Conservation (phyloP, 345 rosid genomes). For the Microthlaspi erraticum region DNA sequence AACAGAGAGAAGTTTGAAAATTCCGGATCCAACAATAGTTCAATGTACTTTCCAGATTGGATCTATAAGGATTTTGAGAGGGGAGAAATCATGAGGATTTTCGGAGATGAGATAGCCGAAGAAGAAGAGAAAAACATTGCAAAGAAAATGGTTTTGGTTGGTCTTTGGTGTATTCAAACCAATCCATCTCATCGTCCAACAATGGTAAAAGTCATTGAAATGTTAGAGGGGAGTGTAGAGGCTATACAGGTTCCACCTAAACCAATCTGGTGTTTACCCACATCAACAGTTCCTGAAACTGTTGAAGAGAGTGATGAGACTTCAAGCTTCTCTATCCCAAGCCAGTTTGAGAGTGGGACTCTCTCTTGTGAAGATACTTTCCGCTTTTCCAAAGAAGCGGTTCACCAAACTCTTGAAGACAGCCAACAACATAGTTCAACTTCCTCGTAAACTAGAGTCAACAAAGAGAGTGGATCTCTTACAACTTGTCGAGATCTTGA, state of each 20-base stretch:
- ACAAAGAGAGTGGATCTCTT: too few species aligned
- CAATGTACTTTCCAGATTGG: conserved; percentile 24
- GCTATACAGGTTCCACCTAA: conserved; percentile 20
- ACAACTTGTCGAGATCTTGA: too few species aligned
- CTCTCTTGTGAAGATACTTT: background rate
- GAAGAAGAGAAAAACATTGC: conserved; percentile 31
- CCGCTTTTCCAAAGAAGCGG: background rate
- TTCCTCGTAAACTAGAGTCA: too few species aligned
- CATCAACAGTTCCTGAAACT: background rate
- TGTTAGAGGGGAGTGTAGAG: conserved; percentile 37
- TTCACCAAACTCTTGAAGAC: too few species aligned
- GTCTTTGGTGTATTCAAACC: conserved; percentile 52
- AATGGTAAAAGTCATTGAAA: conserved; percentile 41
- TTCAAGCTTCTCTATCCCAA: background rate
- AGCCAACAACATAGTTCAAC: too few species aligned
- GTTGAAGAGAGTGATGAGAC: conserved; percentile 6
- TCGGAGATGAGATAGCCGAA: background rate
- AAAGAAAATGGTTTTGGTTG: conserved; percentile 43
- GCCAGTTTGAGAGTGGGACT: background rate
- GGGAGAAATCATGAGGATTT: conserved; percentile 2
- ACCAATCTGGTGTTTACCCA: background rate
- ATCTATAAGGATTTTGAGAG: too few species aligned
- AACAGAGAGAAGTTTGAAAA: background rate
- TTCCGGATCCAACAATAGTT: conserved; percentile 10
- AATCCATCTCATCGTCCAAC: conserved; percentile 51